Conservation (phyloP, 140 eudicot genomes). For the Ambrosia hybrid region DNA sequence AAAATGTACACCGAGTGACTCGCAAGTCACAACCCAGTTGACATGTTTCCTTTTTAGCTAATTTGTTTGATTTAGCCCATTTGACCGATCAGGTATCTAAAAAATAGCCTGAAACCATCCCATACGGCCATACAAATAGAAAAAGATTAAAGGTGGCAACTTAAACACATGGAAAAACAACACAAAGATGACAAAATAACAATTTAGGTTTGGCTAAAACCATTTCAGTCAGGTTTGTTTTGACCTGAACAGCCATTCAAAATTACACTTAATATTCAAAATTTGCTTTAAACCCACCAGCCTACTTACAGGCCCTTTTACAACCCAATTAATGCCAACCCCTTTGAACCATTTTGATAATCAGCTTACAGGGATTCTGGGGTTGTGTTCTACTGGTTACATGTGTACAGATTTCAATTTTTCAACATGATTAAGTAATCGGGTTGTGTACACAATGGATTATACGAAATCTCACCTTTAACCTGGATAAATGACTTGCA, state of each 20-base stretch:
- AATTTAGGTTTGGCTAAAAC: background rate
- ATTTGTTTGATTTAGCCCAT: background rate
- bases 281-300: background rate
- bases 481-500: constrained; percentile 61
- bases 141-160: background rate
- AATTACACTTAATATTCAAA: background rate
- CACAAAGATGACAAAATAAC: background rate
- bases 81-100: background rate
- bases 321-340: background rate
- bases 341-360: background rate
- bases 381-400: background rate
- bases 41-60: background rate
- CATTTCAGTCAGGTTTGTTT: background rate
- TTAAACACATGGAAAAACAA: background rate
- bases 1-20: background rate
- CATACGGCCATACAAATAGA: background rate
- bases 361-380: background rate
- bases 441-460: background rate
- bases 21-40: constrained; percentile 2
- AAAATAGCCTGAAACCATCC: background rate
- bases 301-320: background rate
- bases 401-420: background rate
- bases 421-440: background rate
- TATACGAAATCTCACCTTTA: constrained; percentile 60
- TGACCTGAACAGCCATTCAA: background rate